Evolutionary conservation across 495 filamentous ascomycete genomes (phyloP).

Genomic region (Trichoderma erinaceum): DNA sequence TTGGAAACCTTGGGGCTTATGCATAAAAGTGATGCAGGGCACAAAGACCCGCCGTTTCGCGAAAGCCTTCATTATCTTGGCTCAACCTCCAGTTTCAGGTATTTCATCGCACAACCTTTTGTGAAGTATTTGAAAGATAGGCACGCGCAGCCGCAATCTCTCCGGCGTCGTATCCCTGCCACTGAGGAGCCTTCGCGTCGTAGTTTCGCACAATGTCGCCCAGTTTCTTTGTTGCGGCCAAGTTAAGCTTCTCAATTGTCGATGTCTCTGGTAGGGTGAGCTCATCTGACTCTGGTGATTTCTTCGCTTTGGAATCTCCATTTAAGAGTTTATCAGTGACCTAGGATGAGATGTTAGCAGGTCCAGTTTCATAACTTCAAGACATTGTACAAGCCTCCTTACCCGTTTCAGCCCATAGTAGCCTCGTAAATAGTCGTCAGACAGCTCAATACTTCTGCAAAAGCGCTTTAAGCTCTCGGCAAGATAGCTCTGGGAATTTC

Average conservation of each 20-base stretch:
- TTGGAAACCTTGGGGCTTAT: no score
- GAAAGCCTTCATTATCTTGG: no score
- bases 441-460: conserved; percentile 85
- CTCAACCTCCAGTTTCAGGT: not conserved
- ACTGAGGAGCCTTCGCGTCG: conserved; percentile 53
- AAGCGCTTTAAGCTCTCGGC: conserved; percentile 73
- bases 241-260: conserved; percentile 62
- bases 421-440: conserved; percentile 84
- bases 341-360: conserved; percentile 21
- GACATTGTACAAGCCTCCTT: conserved; percentile 25
- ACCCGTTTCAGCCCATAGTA: conserved; percentile 87
- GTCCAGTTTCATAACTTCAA: conserved; percentile 1
- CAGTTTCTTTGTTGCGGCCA: conserved; percentile 66
- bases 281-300: conserved; percentile 33
- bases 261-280: conserved; percentile 39
- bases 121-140: conserved; percentile 49
- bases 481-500: conserved; percentile 45
- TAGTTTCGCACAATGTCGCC: conserved; percentile 65
- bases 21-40: no score
- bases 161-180: conserved; percentile 63
- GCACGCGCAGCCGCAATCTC: conserved; percentile 75
- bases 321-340: conserved; percentile 35
- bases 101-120: conserved; percentile 28
- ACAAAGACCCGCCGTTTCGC: no score
- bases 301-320: conserved; percentile 28